These are phyloP conservation scores for Pseudopyrenochaeta lycopersici DNA, from an alignment of 2,329 filamentous ascomycete species.

Conservation along the genomic window DNA sequence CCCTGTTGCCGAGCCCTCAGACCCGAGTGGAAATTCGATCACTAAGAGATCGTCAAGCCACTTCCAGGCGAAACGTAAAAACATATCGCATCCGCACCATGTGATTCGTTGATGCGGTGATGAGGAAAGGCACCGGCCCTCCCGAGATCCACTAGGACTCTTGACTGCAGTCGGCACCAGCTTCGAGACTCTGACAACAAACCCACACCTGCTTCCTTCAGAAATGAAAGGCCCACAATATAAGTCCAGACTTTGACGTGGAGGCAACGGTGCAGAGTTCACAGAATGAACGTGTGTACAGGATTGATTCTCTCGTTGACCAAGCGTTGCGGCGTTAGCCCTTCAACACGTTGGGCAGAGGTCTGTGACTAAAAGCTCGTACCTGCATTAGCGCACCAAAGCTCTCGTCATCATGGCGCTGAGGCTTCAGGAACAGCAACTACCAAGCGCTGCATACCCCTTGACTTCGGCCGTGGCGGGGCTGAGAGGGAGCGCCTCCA, in stretches of 20 bases:
- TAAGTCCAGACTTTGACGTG: not conserved
- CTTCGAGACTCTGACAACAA: not conserved
- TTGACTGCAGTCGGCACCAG: not conserved
- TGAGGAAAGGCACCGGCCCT: not conserved
- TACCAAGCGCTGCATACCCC: slow-evolving; percentile 11
- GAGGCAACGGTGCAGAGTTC: not conserved
- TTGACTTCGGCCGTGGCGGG: slow-evolving; percentile 15
- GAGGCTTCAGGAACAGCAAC: slow-evolving; percentile 14
- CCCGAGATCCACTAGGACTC: not conserved
- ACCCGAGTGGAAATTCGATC: no score
- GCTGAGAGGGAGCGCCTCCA: slow-evolving; percentile 11
- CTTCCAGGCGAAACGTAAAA: no score
- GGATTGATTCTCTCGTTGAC: not conserved
- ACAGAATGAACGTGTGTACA: no score
- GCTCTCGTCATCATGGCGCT: slow-evolving; percentile 16
- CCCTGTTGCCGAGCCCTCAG: no score
- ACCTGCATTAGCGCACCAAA: slow-evolving; percentile 29
- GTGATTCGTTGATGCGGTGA: no score
- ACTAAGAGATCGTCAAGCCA: no score
- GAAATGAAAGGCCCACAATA: not conserved
- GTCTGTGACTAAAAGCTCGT: slow-evolving; percentile 12
- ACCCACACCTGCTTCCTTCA: not conserved
- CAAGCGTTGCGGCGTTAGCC: not conserved
- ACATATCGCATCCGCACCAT: no score
- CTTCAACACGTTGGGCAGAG: not conserved